A percentile compares a stretch with the other conserved stretches of the same genome.
Conservation (phyloP, 1,139 yeast species). For the Diutina sp. region DNA sequence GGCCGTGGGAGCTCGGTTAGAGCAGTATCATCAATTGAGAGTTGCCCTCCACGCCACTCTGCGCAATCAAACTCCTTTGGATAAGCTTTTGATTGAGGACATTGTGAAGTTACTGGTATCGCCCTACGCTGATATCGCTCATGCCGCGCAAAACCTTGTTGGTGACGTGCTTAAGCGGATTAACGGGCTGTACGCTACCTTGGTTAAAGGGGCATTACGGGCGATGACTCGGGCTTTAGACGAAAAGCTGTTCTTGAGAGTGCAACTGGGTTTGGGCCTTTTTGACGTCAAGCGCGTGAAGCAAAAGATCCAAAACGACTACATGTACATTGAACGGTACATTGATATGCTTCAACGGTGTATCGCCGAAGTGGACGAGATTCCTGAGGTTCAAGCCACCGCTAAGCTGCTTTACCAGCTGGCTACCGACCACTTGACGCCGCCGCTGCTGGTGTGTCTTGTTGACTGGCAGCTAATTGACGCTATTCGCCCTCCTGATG, state of each 20-base stretch:
- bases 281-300: constrained; percentile 41
- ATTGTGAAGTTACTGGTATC: constrained; percentile 61
- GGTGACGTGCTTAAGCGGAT: constrained; percentile 64
- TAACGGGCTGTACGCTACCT: constrained; percentile 49
- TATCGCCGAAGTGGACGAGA: constrained; percentile 40
- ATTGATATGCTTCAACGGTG: constrained; percentile 42
- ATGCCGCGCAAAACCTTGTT: constrained; percentile 60
- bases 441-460: constrained; percentile 51
- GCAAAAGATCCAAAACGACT: constrained; percentile 45
- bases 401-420: constrained; percentile 41
- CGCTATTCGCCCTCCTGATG: constrained; percentile 52
- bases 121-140: constrained; percentile 54
- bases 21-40: constrained; percentile 66
- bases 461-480: constrained; percentile 35
- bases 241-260: constrained; percentile 30
- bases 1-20: constrained; percentile 65
- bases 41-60: constrained; percentile 66
- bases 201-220: constrained; percentile 36
- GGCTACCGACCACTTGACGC: constrained; percentile 31
- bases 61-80: constrained; percentile 58
- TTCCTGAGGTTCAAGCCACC: constrained; percentile 28
- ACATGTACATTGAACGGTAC: constrained; percentile 33
- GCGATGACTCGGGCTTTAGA: constrained; percentile 30
- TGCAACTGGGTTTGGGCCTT: constrained; percentile 57
- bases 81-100: constrained; percentile 52